These are phyloP conservation scores for Ceratobasidium sp. DNA, from an alignment of 1,284 basidiomycete genomes.

Conservation along the genomic window DNA sequence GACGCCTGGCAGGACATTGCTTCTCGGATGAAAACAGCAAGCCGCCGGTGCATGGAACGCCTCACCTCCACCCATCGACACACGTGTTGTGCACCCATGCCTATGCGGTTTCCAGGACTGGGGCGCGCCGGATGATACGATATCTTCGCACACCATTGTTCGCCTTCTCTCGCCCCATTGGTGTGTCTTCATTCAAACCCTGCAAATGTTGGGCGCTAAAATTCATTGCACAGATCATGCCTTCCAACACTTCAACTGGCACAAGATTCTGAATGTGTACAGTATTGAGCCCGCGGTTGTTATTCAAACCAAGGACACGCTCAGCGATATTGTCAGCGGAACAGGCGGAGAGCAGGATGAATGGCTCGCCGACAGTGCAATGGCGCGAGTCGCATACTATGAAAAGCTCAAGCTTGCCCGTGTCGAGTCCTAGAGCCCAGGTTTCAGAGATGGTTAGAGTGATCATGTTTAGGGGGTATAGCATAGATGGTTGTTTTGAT, in stretches of 20 bases:
- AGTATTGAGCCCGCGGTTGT: conserved; percentile 52
- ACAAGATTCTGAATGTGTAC: conserved; percentile 49
- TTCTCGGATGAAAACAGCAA: conserved; percentile 43
- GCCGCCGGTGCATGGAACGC: conserved; percentile 30
- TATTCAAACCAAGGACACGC: conserved; percentile 51
- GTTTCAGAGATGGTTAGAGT: background rate
- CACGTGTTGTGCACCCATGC: conserved; percentile 45
- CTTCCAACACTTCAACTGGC: conserved; percentile 50
- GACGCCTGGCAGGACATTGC: conserved; percentile 44
- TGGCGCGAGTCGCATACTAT: conserved; percentile 48
- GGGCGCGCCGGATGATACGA: conserved; percentile 37
- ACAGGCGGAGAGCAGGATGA: conserved; percentile 50
- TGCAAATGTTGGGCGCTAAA: background rate
- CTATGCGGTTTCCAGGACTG: conserved; percentile 40
- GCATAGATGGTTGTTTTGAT: conserved; percentile 13
- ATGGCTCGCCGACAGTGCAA: conserved; percentile 50
- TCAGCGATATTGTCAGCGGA: conserved; percentile 51
- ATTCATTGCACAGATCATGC: conserved; percentile 51
- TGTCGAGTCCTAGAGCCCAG: background rate
- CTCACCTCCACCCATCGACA: conserved; percentile 43
- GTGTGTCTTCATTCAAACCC: conserved; percentile 7
- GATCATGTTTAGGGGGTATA: background rate
- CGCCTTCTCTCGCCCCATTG: conserved; percentile 44
- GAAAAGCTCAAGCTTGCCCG: conserved; percentile 11
- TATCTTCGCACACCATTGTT: conserved; percentile 42